Conservation (phyloP, 805 yeast genomes). For the Scheffersomyces spartinae region DNA sequence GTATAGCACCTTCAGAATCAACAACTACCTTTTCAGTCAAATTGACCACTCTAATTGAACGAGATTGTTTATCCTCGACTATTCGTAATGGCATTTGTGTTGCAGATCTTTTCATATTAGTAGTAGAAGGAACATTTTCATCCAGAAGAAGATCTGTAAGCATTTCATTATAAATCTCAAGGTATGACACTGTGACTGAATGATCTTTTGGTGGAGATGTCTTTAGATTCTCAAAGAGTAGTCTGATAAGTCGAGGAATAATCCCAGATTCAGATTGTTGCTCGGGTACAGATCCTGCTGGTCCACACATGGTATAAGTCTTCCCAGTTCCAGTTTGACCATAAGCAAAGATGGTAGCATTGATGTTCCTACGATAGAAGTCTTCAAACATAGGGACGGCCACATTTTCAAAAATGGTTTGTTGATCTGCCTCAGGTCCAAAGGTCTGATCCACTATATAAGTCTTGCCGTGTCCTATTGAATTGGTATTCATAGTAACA, state of each 20-base stretch:
- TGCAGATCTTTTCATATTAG: no score
- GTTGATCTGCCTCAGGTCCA: conserved; percentile 74
- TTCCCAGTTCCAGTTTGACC: conserved; percentile 88
- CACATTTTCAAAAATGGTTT: conserved; percentile 49
- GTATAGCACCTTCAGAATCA: no score
- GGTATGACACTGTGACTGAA: conserved; percentile 65
- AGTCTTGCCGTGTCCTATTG: no score
- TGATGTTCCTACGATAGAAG: conserved; percentile 42
- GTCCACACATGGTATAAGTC: conserved; percentile 67
- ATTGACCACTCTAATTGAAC: no score
- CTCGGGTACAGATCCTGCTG: no score
- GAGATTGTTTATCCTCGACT: no score
- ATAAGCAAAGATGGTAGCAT: conserved; percentile 70
- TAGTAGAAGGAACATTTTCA: no score
- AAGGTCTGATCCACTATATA: conserved; percentile 72
- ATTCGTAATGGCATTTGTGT: no score
- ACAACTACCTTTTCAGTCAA: no score
- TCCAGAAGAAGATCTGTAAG: conserved; percentile 56
- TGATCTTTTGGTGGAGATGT: conserved; percentile 33
- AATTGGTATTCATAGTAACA: conserved; percentile 10
- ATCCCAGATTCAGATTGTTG: conserved; percentile 51
- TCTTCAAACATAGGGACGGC: conserved; percentile 68
- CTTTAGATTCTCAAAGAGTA: conserved; percentile 40
- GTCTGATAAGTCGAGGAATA: conserved; percentile 34
- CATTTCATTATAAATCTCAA: conserved; percentile 84